Conservation (phyloP, 208 protist species). For the Leishmania martiniquensis region DNA sequence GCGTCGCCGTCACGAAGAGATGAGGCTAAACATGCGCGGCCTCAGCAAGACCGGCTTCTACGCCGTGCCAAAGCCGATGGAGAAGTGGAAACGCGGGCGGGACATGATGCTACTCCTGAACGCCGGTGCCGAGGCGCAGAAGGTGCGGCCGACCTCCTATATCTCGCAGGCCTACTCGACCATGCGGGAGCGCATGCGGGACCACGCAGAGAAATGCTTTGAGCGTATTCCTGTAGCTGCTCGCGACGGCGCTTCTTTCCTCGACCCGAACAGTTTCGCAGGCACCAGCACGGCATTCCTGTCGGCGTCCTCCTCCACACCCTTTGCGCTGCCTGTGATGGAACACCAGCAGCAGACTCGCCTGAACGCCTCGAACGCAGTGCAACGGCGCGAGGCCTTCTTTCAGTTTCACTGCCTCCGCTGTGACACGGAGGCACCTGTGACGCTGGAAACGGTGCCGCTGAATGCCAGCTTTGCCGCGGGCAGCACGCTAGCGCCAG, state of each 20-base stretch:
- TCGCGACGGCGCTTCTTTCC: conserved; percentile 25
- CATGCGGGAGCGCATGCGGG: conserved; percentile 38
- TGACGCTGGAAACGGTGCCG: conserved; percentile 32
- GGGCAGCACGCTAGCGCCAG: conserved; percentile 11
- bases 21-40: conserved; percentile 45
- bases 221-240: conserved; percentile 20
- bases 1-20: conserved; percentile 48
- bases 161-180: conserved; percentile 54
- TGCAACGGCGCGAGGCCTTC: conserved; percentile 30
- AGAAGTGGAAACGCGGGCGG: conserved; percentile 65
- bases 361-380: conserved; percentile 12
- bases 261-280: conserved; percentile 31
- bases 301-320: not conserved
- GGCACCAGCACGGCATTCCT: not conserved
- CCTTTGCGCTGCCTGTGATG: not conserved
- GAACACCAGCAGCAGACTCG: conserved; percentile 25
- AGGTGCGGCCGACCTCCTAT: conserved; percentile 46
- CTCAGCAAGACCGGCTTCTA: conserved; percentile 72
- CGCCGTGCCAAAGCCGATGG: conserved; percentile 42
- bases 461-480: conserved; percentile 21
- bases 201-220: conserved; percentile 52
- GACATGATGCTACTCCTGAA: conserved; percentile 74
- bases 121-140: conserved; percentile 49
- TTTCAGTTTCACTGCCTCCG: conserved; percentile 36
- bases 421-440: conserved; percentile 25